phyloP scores from a whole-genome alignment of 1,284 basidiomycete genomes.

The Austroboletus novae-zelandiae region DNA sequence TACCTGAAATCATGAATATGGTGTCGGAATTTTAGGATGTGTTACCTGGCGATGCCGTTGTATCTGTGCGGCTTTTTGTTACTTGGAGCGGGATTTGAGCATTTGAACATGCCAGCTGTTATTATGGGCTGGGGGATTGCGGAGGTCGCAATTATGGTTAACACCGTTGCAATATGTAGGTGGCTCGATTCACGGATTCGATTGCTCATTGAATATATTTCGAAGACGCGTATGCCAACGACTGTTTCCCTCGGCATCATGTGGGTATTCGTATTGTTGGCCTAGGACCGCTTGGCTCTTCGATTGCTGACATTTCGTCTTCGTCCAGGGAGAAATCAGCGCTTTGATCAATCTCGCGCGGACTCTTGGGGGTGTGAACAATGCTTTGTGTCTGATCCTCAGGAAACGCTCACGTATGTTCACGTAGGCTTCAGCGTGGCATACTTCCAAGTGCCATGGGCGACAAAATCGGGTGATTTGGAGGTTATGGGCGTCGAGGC shows the following conservation, averaged over 20 bases:
- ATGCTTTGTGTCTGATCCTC: background rate
- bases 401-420: background rate
- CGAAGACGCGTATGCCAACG: constrained; percentile 51
- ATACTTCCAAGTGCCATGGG: constrained; percentile 58
- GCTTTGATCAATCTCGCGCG: constrained; percentile 53
- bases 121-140: constrained; percentile 71
- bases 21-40: constrained; percentile 43
- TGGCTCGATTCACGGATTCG: background rate
- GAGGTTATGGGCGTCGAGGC: constrained; percentile 51
- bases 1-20: background rate
- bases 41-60: constrained; percentile 60
- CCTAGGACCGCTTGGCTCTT: too few relatives aligned
- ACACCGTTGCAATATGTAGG: constrained; percentile 62
- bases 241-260: constrained; percentile 42
- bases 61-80: constrained; percentile 65
- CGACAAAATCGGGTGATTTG: constrained; percentile 44
- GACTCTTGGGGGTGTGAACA: constrained; percentile 40
- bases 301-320: background rate
- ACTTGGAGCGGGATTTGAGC: constrained; percentile 57
- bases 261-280: constrained; percentile 10
- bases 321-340: constrained; percentile 46
- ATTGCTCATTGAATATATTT: background rate
- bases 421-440: constrained; percentile 47
- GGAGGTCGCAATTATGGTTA: constrained; percentile 59
- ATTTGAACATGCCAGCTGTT: constrained; percentile 52